phyloP scores from a whole-genome alignment of 73 alveolate genomes.

The Diophrys appendiculata region DNA sequence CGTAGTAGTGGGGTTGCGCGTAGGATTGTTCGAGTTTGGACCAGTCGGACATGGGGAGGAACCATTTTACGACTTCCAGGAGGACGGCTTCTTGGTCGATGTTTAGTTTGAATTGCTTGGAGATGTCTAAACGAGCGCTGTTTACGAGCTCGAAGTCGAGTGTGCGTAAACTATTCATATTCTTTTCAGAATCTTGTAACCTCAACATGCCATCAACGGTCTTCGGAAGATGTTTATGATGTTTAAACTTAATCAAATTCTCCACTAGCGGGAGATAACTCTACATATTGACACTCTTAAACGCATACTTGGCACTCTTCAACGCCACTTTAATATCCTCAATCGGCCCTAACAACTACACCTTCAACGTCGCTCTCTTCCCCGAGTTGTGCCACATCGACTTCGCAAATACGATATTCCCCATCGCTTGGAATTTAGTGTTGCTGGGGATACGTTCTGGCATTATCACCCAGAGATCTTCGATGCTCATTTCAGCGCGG shows the following conservation, averaged over 20 bases:
- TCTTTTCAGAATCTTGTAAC: constrained; percentile 11
- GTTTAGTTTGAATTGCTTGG: constrained; percentile 34
- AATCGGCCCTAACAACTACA: constrained; percentile 24
- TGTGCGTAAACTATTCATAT: constrained; percentile 10
- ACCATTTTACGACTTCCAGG: constrained; percentile 49
- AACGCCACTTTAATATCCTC: background rate
- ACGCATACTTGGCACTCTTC: constrained; percentile 44
- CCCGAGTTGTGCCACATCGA: constrained; percentile 47
- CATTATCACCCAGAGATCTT: constrained; percentile 66
- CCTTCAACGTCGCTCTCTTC: constrained; percentile 37
- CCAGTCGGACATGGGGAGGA: background rate
- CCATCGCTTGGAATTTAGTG: constrained; percentile 30
- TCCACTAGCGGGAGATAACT: constrained; percentile 28
- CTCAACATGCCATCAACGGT: constrained; percentile 37
- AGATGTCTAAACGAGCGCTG: constrained; percentile 13
- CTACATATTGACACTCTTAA: constrained; percentile 34
- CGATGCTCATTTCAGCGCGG: constrained; percentile 38
- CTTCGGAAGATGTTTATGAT: constrained; percentile 2
- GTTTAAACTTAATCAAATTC: constrained; percentile 26
- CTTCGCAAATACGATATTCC: constrained; percentile 44
- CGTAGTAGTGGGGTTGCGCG: constrained; percentile 15
- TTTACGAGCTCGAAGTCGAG: constrained; percentile 16
- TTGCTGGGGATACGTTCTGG: constrained; percentile 32
- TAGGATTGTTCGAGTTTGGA: no score
- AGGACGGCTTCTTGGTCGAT: constrained; percentile 49